Percentiles rank a stretch among this genome's conserved stretches.
Conservation (phyloP, 2,329 filamentous ascomycete genomes). For the Fusarium sp. region DNA sequence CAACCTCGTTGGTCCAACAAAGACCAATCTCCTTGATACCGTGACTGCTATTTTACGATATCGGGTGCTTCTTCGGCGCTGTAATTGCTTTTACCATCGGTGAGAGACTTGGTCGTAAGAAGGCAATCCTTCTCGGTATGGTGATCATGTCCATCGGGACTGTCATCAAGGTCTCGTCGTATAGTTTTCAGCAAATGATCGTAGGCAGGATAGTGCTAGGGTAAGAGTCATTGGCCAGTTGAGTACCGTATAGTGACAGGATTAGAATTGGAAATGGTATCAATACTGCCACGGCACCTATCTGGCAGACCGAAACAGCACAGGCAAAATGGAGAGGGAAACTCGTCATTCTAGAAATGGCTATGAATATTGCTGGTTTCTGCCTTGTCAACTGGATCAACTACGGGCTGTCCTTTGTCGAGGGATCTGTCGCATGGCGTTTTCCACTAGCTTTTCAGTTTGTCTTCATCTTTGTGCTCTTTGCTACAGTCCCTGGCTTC, state of each 20-base stretch:
- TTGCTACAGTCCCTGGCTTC: conserved; percentile 49
- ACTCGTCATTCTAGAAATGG: conserved; percentile 30
- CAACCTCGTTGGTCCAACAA: conserved; percentile 25
- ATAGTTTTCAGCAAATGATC: conserved; percentile 34
- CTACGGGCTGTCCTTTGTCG: conserved; percentile 54
- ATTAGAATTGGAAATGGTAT: conserved; percentile 47
- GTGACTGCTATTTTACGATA: conserved; percentile 36
- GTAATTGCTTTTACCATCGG: conserved; percentile 27
- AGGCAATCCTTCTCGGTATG: conserved; percentile 23
- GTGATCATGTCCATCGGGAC: conserved; percentile 31
- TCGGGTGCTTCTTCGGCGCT: conserved; percentile 30
- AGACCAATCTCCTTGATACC: conserved; percentile 29
- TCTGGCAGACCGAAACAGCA: conserved; percentile 33
- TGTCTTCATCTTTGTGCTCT: conserved; percentile 55
- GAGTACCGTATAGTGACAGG: not conserved
- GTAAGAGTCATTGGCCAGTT: not conserved
- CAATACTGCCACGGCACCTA: conserved; percentile 43
- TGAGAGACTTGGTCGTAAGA: conserved; percentile 27
- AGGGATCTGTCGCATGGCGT: conserved; percentile 56
- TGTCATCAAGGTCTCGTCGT: conserved; percentile 26
- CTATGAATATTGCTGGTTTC: conserved; percentile 33
- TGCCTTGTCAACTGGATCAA: conserved; percentile 54
- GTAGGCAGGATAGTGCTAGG: conserved; percentile 27
- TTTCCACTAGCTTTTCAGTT: conserved; percentile 62
- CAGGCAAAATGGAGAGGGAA: conserved; percentile 20